Percentiles rank a stretch among this genome's conserved stretches.
These are phyloP conservation scores for Oehlia diaphana DNA, from an alignment of 192 early-diverging fungal species.

Conservation along the genomic window DNA sequence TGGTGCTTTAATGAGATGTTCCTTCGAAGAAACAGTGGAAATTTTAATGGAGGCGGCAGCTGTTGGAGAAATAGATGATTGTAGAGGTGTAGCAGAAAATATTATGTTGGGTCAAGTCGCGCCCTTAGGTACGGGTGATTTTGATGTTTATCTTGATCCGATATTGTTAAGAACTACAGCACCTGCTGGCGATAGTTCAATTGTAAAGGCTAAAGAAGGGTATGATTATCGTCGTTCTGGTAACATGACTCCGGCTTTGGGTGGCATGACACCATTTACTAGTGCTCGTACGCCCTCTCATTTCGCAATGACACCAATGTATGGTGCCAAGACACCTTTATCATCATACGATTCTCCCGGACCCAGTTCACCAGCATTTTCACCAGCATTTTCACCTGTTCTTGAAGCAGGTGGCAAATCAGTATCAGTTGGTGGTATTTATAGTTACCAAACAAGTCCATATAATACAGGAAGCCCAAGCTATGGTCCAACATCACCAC, in stretches of 20 bases:
- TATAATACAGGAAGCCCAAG: constrained; percentile 38
- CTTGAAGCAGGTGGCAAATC: constrained; percentile 11
- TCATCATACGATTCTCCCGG: neutral
- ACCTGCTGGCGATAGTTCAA: constrained; percentile 48
- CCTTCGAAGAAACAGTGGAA: constrained; percentile 99
- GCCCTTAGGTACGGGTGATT: constrained; percentile 91
- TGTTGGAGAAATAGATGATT: constrained; percentile 90
- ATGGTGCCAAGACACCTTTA: constrained; percentile 15
- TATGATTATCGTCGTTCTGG: constrained; percentile 53
- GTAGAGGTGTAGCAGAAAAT: constrained; percentile 95
- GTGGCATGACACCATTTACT: constrained; percentile 79
- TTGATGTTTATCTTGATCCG: constrained; percentile 92
- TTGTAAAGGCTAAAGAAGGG: constrained; percentile 54
- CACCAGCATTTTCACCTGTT: constrained; percentile 5
- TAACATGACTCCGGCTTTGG: constrained; percentile 59
- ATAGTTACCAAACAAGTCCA: constrained; percentile 54
- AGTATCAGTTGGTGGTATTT: constrained; percentile 38
- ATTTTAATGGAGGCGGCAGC: constrained; percentile 95
- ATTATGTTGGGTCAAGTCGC: constrained; percentile 98
- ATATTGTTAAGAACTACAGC: constrained; percentile 80
- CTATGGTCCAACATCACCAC: constrained; percentile 47
- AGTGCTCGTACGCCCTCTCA: constrained; percentile 25
- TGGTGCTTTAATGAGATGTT: constrained; percentile 90
- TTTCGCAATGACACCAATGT: constrained; percentile 1
- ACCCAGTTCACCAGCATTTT: constrained; percentile 23